phyloP scores from a whole-genome alignment of 2,329 filamentous ascomycete genomes.

The Grosmannia serpens region DNA sequence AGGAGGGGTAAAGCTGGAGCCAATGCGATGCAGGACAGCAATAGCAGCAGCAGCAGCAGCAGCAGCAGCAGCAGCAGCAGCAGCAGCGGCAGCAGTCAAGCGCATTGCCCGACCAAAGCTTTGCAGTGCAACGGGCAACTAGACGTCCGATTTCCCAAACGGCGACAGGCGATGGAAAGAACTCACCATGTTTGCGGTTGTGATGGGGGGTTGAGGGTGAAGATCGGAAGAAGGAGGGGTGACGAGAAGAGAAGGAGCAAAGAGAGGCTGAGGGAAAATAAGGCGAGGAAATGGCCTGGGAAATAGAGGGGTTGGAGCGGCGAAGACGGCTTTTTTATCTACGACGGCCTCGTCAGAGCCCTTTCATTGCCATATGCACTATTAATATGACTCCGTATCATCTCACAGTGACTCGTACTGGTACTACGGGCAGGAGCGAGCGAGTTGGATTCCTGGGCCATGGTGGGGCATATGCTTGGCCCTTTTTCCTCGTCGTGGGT shows the following conservation, averaged over 20 bases:
- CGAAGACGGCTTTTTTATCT: constrained; percentile 8
- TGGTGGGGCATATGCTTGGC: background rate
- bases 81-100: too few species aligned
- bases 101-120: background rate
- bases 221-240: background rate
- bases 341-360: background rate
- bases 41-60: too few species aligned
- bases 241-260: background rate
- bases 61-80: too few species aligned
- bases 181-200: constrained; percentile 11
- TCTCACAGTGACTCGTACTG: background rate
- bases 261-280: background rate
- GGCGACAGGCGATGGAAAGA: background rate
- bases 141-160: background rate
- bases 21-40: background rate
- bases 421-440: background rate
- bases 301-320: constrained; percentile 4
- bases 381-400: background rate
- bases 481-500: constrained; percentile 8
- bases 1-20: background rate
- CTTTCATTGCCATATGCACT: background rate
- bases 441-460: background rate
- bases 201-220: background rate
- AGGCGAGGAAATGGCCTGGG: background rate
- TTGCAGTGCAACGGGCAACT: background rate